Evolutionary conservation across 2,329 filamentous ascomycete genomes (phyloP).

Genomic region (Aspergillus spinulosporus): DNA sequence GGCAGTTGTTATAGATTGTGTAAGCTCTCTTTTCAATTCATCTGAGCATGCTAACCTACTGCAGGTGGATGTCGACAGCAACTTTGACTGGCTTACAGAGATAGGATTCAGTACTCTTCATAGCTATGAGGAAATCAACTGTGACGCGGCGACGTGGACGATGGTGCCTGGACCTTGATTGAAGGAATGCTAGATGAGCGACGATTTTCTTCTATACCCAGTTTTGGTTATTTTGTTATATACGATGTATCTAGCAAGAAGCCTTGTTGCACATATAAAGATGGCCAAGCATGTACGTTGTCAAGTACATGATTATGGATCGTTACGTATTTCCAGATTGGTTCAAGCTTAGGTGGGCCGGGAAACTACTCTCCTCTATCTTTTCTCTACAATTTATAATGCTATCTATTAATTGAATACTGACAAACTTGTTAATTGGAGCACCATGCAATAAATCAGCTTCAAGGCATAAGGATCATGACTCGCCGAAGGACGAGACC

Average conservation of each 20-base stretch:
- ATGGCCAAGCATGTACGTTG: constrained; percentile 3
- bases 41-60: constrained; percentile 24
- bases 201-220: constrained; percentile 14
- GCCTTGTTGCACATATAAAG: constrained; percentile 11
- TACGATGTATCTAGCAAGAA: not conserved
- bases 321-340: not conserved
- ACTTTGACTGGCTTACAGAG: constrained; percentile 69
- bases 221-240: constrained; percentile 1
- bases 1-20: constrained; percentile 76
- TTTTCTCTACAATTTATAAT: not conserved
- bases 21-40: constrained; percentile 47
- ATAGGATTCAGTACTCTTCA: constrained; percentile 81
- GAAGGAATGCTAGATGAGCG: not conserved
- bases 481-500: not conserved
- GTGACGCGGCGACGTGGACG: constrained; percentile 63
- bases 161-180: constrained; percentile 48
- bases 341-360: not conserved
- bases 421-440: not conserved
- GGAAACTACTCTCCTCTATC: too few species aligned
- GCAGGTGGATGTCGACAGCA: constrained; percentile 70
- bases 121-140: constrained; percentile 78
- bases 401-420: not conserved
- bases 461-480: not conserved
- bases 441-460: constrained; percentile 1
- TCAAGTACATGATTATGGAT: not conserved